These are phyloP conservation scores for Mycena crocata DNA, from an alignment of 768 basidiomycete genomes.

Conservation along the genomic window DNA sequence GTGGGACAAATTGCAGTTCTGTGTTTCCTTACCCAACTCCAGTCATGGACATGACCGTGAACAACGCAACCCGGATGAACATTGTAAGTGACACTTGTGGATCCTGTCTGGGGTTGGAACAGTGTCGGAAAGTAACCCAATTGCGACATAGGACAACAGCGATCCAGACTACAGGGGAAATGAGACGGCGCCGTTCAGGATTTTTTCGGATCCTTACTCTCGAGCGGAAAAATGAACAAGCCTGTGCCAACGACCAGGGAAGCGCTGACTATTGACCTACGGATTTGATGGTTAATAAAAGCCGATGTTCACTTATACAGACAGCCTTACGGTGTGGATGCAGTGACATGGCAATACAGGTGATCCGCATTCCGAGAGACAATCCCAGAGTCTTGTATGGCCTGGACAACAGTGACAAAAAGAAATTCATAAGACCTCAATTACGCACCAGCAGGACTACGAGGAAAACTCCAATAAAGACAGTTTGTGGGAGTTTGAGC, in stretches of 20 bases:
- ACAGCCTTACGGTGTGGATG: slow-evolving; percentile 7
- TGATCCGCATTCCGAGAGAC: not conserved
- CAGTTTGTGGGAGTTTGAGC: not conserved
- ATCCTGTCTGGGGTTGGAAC: not conserved
- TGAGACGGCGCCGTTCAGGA: not conserved
- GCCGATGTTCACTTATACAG: not conserved
- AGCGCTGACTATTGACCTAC: slow-evolving; percentile 6
- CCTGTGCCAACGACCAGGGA: not conserved
- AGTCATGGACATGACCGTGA: slow-evolving; percentile 10
- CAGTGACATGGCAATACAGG: slow-evolving; percentile 19
- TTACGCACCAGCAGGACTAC: slow-evolving; percentile 11
- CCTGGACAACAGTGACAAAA: not conserved
- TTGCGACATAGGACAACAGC: slow-evolving; percentile 13
- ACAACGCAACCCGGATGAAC: slow-evolving; percentile 19
- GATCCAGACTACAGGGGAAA: slow-evolving; percentile 17
- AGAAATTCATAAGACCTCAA: not conserved
- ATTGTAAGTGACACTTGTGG: slow-evolving; percentile 14
- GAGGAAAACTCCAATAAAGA: not conserved
- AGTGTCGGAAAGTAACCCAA: slow-evolving; percentile 13
- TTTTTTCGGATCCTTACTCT: not conserved
- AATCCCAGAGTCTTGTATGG: not conserved
- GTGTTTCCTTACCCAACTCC: slow-evolving; percentile 15
- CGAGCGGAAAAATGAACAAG: slow-evolving; percentile 15
- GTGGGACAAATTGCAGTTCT: not conserved
- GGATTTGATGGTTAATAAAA: not conserved